Base-by-base conservation (phyloP, 805 yeast species). In the Candida chauliodis region DNA sequence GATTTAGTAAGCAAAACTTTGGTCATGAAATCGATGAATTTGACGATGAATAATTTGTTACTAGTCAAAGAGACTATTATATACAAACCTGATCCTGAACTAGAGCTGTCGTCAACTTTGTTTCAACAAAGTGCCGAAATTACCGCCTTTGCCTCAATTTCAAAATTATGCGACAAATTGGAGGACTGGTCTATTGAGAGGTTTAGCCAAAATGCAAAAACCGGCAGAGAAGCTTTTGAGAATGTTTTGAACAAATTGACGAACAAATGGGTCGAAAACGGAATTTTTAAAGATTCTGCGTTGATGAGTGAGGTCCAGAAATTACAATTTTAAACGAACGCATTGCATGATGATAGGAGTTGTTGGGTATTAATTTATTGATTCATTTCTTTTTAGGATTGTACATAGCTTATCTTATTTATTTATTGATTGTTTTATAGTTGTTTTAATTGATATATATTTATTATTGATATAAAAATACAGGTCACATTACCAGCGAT, bases 131-230 rank as follows among this genome's bases (percentile, higher is more conserved):
- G 75, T 45, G 99, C 99, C 0, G 88, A 84, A 46, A 87, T 91
- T 49, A 81, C 89, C 2, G 96, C 98, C 0, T 84, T 81, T 58
- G 86, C 88, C 7, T 68, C 83, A 2, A 73, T 88, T 61, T 62
- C 71, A 38, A 73, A 77, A 42, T 61, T 93, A 4, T 84, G 95
- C 57, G 84, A 79, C 54, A 81, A 84, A 58, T 69, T 91, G 44
- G 99, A 91, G 59, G 95, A 88, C 35, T 91, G 96, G 95, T 78
- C 90, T 0, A 83, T 87, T 5, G 86, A 85, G 53, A 70, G 97
- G 56, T 93, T 91, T 60, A 78, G 81, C 31, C 93, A 86, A 56
- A 91, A 91, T 59, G 96, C 98, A 11, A 63, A 62, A 38, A 76
- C 76, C 49, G 99, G 99, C 21, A 83, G 80, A 49, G 49, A 62